These are phyloP conservation scores for Chlorella sp. DNA, from an alignment of 139 green algal genomes.

Conservation along the genomic window DNA sequence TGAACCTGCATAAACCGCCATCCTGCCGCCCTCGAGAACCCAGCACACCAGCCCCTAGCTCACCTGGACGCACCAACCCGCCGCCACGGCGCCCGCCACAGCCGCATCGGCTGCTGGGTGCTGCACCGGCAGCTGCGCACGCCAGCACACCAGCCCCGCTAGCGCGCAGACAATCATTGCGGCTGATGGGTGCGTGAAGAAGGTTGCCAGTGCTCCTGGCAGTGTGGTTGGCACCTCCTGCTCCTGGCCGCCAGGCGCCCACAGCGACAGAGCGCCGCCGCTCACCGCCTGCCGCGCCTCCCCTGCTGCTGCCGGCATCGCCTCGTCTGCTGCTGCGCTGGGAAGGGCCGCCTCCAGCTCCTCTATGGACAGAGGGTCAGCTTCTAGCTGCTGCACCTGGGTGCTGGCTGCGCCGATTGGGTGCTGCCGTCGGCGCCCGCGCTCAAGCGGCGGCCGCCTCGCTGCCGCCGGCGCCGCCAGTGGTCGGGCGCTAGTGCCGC, in stretches of 20 bases:
- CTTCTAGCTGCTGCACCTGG: background rate
- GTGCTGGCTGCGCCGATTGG: background rate
- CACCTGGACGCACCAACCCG: constrained; percentile 17
- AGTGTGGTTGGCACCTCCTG: constrained; percentile 14
- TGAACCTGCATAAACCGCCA: too few species aligned
- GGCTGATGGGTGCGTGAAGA: constrained; percentile 14
- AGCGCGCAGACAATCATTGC: background rate
- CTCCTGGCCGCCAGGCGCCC: background rate
- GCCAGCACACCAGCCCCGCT: background rate
- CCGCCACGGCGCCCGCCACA: background rate
- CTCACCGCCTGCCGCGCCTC: background rate
- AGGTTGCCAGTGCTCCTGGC: background rate
- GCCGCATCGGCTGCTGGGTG: background rate
- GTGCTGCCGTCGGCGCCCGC: background rate
- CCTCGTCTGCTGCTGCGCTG: background rate
- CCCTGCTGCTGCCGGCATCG: background rate
- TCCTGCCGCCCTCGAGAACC: too few species aligned
- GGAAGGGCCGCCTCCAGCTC: background rate
- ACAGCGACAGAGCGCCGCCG: constrained; percentile 12
- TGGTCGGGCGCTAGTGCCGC: background rate
- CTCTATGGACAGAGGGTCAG: background rate
- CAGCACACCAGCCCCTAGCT: too few species aligned
- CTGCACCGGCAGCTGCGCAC: background rate
- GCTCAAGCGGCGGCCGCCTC: background rate
- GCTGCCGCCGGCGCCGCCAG: background rate